phyloP scores from a whole-genome alignment of 768 basidiomycete genomes.

The Tephrocybe sp. region DNA sequence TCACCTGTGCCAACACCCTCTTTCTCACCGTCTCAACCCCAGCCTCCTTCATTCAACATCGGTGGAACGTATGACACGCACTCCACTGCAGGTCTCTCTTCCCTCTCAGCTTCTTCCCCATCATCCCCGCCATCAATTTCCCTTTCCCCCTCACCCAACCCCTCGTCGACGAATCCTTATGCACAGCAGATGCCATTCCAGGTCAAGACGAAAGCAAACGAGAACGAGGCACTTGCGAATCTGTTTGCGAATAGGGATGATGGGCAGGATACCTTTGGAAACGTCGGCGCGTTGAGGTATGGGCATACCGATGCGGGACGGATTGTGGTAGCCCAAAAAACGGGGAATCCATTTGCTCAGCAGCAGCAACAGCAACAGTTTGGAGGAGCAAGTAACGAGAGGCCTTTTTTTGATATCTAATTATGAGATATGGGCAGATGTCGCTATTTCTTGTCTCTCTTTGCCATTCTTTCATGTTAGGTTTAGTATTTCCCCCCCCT shows the following conservation, averaged over 20 bases:
- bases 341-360: constrained; percentile 68
- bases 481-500: too few relatives aligned
- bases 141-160: constrained; percentile 14
- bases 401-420: constrained; percentile 79
- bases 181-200: constrained; percentile 27
- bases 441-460: too few relatives aligned
- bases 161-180: constrained; percentile 22
- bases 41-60: constrained; percentile 61
- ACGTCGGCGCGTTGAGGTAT: constrained; percentile 74
- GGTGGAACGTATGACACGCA: constrained; percentile 65
- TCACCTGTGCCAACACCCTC: constrained; percentile 31
- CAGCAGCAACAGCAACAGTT: constrained; percentile 53
- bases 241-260: constrained; percentile 89
- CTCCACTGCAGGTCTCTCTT: constrained; percentile 41
- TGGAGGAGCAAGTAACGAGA: constrained; percentile 42
- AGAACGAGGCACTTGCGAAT: constrained; percentile 77
- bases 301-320: constrained; percentile 57
- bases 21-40: constrained; percentile 23
- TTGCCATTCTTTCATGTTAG: too few relatives aligned
- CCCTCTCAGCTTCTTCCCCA: constrained; percentile 36
- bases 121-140: constrained; percentile 30
- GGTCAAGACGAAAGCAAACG: constrained; percentile 40
- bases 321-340: constrained; percentile 34
- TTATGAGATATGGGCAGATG: too few relatives aligned
- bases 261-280: constrained; percentile 95